Evolutionary conservation across 139 green algal species (phyloP), one percentile per base, ranked within the genome.

Genomic region (Nannochloris sp.): DNA sequence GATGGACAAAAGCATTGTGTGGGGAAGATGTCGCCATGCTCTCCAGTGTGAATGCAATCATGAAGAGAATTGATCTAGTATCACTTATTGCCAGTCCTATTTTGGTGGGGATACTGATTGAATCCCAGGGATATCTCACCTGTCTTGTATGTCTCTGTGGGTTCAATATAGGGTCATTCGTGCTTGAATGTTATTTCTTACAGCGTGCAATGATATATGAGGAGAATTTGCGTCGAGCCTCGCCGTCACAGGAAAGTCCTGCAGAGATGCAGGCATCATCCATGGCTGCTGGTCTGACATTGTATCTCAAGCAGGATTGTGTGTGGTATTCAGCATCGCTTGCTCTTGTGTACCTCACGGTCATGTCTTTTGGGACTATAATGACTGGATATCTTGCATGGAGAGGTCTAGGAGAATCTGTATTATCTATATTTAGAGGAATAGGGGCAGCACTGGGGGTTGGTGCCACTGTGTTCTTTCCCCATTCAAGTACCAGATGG

Each of bases 11-110:
- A 51, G 44, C 71, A 5, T 60, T 92, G 56, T 83, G 76, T 29
- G 62, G 46, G 0, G 40, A 27, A 15, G 64, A 88, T 60, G 55
- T 53, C 0, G 5, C 31, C 2, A 56, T 48, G 7, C 69, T 89
- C 3, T 66, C 71, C 6, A 56, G 31, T 2, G 10, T 86, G 6
- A 89, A 89, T 70, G 62, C 77, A 73, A 76, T 61, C 12, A 89
- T 95, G 80, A 74, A 83, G 4, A 74, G 79, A 0, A 91, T 95
- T 58, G 88, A 95, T 64, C 74, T 95, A 43, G 74, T 57, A 0
- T 88, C 73, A 56, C 72, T 87, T 48, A 81, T 95, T 44, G 50
- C 76, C 3, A 74, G 77, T 0, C 88, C 88, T 18, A 67, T 87
- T 8, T 54, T 57, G 1, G 73, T 75, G 4, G 88, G 88, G 4